Evolutionary conservation across 1,139 yeast genomes (phyloP).

Genomic region (Candida sp.): DNA sequence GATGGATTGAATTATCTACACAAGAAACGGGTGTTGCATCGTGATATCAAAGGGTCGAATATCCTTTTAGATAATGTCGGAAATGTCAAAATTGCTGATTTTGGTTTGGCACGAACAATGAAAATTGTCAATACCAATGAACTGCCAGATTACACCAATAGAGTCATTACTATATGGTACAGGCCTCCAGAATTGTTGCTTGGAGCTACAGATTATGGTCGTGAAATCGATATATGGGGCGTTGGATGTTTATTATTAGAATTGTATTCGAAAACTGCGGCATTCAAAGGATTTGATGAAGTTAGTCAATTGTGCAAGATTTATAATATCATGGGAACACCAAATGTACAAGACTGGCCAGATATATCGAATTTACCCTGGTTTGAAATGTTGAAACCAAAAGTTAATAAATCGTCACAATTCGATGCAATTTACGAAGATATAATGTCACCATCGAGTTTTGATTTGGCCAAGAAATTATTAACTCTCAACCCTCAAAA

Average conservation of each 20-base stretch:
- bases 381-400: conserved; percentile 82
- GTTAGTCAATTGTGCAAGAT: conserved; percentile 77
- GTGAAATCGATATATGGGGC: conserved; percentile 97
- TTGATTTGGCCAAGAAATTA: conserved; percentile 62
- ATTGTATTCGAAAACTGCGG: conserved; percentile 68
- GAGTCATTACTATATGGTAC: conserved; percentile 96
- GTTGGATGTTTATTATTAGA: conserved; percentile 90
- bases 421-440: conserved; percentile 48
- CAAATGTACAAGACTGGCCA: conserved; percentile 76
- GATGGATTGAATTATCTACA: conserved; percentile 84
- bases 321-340: conserved; percentile 85
- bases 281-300: conserved; percentile 88
- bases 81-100: conserved; percentile 81
- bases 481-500: conserved; percentile 65
- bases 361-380: conserved; percentile 76
- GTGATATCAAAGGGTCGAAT: conserved; percentile 95
- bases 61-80: conserved; percentile 75
- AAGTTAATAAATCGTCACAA: conserved; percentile 37
- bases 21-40: conserved; percentile 73
- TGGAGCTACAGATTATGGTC: conserved; percentile 87
- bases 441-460: conserved; percentile 52
- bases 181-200: conserved; percentile 91
- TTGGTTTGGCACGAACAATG: conserved; percentile 89
- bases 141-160: conserved; percentile 78
- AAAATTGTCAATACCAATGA: conserved; percentile 48